Evolutionary conservation across 805 yeast species (phyloP).

Genomic region (Teunomyces funiuensis): DNA sequence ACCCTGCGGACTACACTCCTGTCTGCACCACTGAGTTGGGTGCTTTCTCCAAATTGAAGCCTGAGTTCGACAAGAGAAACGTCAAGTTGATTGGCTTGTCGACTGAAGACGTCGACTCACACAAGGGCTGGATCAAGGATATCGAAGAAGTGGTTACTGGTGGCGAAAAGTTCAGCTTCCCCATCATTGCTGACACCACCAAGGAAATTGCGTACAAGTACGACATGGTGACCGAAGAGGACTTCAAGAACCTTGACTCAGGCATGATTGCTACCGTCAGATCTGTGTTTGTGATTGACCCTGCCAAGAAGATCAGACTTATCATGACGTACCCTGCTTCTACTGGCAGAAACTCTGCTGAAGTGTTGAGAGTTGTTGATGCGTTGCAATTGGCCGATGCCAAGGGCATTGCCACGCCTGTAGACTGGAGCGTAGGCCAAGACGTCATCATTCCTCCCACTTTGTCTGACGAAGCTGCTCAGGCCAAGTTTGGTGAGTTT

Average conservation of each 20-base stretch:
- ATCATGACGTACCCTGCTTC: conserved; percentile 71
- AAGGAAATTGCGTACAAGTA: conserved; percentile 59
- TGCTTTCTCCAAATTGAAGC: conserved; percentile 69
- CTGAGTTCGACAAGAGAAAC: conserved; percentile 64
- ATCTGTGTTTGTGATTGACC: conserved; percentile 72
- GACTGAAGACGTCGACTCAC: conserved; percentile 62
- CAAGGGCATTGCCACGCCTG: conserved; percentile 65
- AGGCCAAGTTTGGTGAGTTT: conserved; percentile 60
- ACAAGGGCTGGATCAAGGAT: conserved; percentile 68
- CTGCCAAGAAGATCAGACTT: conserved; percentile 60
- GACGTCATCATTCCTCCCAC: conserved; percentile 73
- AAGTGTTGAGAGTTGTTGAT: conserved; percentile 67
- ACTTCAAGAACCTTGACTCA: conserved; percentile 63
- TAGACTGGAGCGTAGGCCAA: conserved; percentile 71
- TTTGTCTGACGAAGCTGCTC: conserved; percentile 59
- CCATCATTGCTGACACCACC: conserved; percentile 66
- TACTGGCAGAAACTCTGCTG: conserved; percentile 75
- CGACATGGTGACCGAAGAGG: conserved; percentile 73
- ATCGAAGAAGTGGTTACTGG: conserved; percentile 59
- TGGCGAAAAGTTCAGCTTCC: conserved; percentile 58
- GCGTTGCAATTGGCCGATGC: conserved; percentile 66
- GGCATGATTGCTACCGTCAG: conserved; percentile 68
- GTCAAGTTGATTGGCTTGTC: conserved; percentile 69
- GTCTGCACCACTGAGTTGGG: conserved; percentile 80
- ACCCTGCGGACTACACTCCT: conserved; percentile 79